phyloP scores from a whole-genome alignment of 805 yeast genomes.

The Candida nemodendra region DNA sequence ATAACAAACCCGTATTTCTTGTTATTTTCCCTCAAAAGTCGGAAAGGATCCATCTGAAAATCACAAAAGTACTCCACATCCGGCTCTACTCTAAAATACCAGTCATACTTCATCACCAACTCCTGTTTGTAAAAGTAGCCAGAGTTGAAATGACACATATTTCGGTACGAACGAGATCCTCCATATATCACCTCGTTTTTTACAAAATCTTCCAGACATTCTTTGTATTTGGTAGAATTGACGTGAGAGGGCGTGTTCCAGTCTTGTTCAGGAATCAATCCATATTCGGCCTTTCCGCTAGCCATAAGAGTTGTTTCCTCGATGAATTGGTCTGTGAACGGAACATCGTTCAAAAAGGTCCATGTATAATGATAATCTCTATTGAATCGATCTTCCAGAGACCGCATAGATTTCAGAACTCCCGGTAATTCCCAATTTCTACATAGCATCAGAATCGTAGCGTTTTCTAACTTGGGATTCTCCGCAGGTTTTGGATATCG shows the following conservation, averaged over 20 bases:
- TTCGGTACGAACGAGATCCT: conserved; percentile 66
- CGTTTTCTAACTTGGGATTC: conserved; percentile 58
- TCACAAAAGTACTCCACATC: conserved; percentile 88
- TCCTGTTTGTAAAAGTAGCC: conserved; percentile 86
- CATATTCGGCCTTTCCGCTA: conserved; percentile 66
- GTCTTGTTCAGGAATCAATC: conserved; percentile 59
- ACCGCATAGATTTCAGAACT: conserved; percentile 73
- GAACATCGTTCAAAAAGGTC: conserved; percentile 77
- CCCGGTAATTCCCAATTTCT: conserved; percentile 76
- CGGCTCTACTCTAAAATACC: conserved; percentile 96
- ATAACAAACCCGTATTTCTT: conserved; percentile 89
- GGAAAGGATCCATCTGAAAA: conserved; percentile 83
- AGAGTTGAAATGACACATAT: conserved; percentile 94
- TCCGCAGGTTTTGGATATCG: conserved; percentile 22
- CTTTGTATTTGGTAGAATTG: conserved; percentile 53
- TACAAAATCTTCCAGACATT: conserved; percentile 43
- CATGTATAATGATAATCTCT: conserved; percentile 65
- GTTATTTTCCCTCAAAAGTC: conserved; percentile 67
- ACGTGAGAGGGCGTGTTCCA: conserved; percentile 81
- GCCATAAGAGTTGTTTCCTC: conserved; percentile 61
- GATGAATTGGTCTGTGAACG: conserved; percentile 62
- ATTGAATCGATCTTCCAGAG: conserved; percentile 75
- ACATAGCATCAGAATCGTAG: conserved; percentile 84
- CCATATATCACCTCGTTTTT: conserved; percentile 61
- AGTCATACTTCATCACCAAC: conserved; percentile 69